Percentiles rank a stretch among this genome's conserved stretches.
These are phyloP conservation scores for Ogataea corticis DNA, from an alignment of 805 yeast genomes.

Conservation along the genomic window DNA sequence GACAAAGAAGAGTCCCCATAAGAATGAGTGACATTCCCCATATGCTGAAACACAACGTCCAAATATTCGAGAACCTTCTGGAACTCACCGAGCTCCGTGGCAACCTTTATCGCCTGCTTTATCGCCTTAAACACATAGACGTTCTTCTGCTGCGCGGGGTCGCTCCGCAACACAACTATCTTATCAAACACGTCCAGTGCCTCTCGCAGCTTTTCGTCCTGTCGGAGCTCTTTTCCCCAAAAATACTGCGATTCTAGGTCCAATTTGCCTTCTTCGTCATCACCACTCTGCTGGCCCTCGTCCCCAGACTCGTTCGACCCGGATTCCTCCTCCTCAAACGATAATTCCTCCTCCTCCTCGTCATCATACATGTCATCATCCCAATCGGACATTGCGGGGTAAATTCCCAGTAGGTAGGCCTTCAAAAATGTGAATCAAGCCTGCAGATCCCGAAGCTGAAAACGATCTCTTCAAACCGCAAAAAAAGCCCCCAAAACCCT, in stretches of 20 bases:
- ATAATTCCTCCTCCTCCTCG: slow-evolving; percentile 36
- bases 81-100: slow-evolving; percentile 19
- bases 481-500: too few species aligned
- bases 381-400: slow-evolving; percentile 36
- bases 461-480: too few species aligned
- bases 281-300: slow-evolving; percentile 6
- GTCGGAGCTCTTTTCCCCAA: slow-evolving; percentile 34
- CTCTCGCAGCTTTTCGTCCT: slow-evolving; percentile 31
- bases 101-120: slow-evolving; percentile 36
- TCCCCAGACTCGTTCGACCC: slow-evolving; percentile 15
- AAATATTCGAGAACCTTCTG: slow-evolving; percentile 16
- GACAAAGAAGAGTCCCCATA: slow-evolving; percentile 35
- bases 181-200: slow-evolving; percentile 28
- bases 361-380: slow-evolving; percentile 40
- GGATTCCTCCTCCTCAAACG: slow-evolving; percentile 33
- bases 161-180: slow-evolving; percentile 15
- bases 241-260: slow-evolving; percentile 31
- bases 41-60: slow-evolving; percentile 22
- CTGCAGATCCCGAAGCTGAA: too few species aligned
- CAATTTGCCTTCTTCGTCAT: slow-evolving; percentile 8
- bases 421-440: too few species aligned
- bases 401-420: too few species aligned
- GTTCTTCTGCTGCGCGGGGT: slow-evolving; percentile 1
- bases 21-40: slow-evolving; percentile 16
- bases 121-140: slow-evolving; percentile 35